These are phyloP conservation scores for Phaeosphaeria sp. DNA, from an alignment of 2,329 filamentous ascomycete species.

Conservation along the genomic window DNA sequence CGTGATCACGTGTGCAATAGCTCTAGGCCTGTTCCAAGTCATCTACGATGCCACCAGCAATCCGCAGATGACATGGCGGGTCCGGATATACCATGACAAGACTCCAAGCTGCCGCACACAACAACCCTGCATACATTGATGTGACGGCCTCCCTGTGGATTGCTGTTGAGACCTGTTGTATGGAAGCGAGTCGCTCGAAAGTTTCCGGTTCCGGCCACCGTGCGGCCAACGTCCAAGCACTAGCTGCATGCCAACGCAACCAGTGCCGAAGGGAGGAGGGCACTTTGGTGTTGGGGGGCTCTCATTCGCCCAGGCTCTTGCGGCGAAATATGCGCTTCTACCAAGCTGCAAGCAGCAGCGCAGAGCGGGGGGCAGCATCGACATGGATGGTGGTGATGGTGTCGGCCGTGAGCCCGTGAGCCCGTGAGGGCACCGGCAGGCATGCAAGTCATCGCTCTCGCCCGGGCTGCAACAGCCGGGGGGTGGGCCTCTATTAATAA, in stretches of 20 bases:
- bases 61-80: too few species aligned
- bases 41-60: too few species aligned
- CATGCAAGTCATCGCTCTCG: constrained; percentile 24
- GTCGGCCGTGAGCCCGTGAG: neutral
- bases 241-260: neutral
- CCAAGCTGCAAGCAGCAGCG: neutral
- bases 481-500: constrained; percentile 32
- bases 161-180: neutral
- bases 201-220: neutral
- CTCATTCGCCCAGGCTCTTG: neutral
- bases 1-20: too few species aligned
- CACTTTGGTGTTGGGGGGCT: neutral
- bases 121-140: too few species aligned
- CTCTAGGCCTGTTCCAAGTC: too few species aligned
- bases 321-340: neutral
- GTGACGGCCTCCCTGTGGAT: too few species aligned
- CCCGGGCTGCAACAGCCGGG: constrained; percentile 2
- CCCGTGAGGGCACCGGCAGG: too few species aligned
- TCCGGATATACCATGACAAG: too few species aligned
- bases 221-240: neutral
- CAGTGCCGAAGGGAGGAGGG: neutral
- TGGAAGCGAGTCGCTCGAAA: neutral
- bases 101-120: too few species aligned
- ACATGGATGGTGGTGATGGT: neutral
- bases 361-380: neutral